Evolutionary conservation across 768 basidiomycete species (phyloP), one percentile per base, ranked within the genome.

Genomic region (Postia placenta): DNA sequence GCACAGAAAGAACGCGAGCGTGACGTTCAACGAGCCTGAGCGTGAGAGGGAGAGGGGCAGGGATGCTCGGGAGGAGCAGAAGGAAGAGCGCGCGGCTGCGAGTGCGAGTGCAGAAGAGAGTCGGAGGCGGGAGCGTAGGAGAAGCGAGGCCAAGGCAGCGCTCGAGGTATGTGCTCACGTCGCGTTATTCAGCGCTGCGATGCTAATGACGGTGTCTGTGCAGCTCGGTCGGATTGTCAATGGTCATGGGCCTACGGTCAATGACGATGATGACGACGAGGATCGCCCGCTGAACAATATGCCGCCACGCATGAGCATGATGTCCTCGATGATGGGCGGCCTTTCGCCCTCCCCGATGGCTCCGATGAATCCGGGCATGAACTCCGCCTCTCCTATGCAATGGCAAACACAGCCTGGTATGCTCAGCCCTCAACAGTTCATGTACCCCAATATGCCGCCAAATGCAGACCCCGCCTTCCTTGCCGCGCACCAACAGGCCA

Each of bases 181-280:
- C 19, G 23, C 42, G 1, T 50, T 47, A 43, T 23, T 5, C 19
- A 20, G 35, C 20, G n/a, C 36, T 48, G 45, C 25, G 19, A 37
- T 25, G 26, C 50, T 51, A 15, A 51, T 35, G 39, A 36, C 42
- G 28, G n/a, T 26, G 50, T 54, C 48, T 28, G 42, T 19, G 40
- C 58, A 92, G 91, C 80, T 92, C 33, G 89, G 91, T n/a, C 88
- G 90, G 53, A 84, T 89, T 41, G 80, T 92, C 58, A 90, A 92
- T 61, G 87, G 90, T 5, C 80, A 73, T 27, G 82, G 80, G 15
- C 83, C 86, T 2, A 61, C 81, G 36, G 67, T 78, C 42, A 73
- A 63, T 22, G 68, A 78, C 4, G 64, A 70, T 40, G 61, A 68
- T 24, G 65, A 69, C 42, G 66, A 66, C 36, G 69, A 64, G 9